Conservation (phyloP, 306 rosid species). For the Clitoria ternatea region DNA sequence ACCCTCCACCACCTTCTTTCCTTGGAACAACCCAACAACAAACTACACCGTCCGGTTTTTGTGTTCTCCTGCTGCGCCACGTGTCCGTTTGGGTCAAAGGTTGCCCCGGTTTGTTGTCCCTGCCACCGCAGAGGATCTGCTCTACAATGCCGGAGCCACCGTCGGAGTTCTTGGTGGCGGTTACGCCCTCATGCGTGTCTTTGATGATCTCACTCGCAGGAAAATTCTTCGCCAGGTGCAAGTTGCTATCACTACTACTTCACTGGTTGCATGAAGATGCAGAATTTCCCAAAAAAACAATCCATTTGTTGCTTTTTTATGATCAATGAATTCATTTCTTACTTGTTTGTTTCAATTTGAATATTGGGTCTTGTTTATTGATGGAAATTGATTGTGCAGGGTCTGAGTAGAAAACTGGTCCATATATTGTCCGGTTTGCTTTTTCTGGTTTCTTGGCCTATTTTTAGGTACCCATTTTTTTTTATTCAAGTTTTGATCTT, state of each 20-base stretch:
- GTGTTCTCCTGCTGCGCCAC: background rate
- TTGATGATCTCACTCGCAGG: conserved; percentile 53
- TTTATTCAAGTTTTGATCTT: background rate
- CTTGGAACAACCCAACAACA: background rate
- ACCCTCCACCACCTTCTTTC: conserved; percentile 4
- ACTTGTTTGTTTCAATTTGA: background rate
- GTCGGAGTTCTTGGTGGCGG: conserved; percentile 58
- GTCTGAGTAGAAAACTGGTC: conserved; percentile 82
- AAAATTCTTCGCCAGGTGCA: conserved; percentile 64
- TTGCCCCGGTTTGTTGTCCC: background rate
- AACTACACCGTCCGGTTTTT: background rate
- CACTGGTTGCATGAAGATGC: conserved; percentile 5
- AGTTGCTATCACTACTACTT: background rate
- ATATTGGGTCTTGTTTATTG: background rate
- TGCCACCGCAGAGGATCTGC: conserved; percentile 27
- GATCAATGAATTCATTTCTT: background rate
- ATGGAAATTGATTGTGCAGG: conserved; percentile 38
- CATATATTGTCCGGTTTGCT: conserved; percentile 82
- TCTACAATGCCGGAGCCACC: conserved; percentile 62
- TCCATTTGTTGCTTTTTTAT: too few relatives aligned
- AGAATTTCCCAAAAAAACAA: background rate
- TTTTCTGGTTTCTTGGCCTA: conserved; percentile 79
- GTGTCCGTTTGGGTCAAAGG: background rate
- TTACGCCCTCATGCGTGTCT: conserved; percentile 56
- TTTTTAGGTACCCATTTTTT: conserved; percentile 61